Base-by-base conservation (phyloP, 768 basidiomycete genomes). In the Collybia mongolica region DNA sequence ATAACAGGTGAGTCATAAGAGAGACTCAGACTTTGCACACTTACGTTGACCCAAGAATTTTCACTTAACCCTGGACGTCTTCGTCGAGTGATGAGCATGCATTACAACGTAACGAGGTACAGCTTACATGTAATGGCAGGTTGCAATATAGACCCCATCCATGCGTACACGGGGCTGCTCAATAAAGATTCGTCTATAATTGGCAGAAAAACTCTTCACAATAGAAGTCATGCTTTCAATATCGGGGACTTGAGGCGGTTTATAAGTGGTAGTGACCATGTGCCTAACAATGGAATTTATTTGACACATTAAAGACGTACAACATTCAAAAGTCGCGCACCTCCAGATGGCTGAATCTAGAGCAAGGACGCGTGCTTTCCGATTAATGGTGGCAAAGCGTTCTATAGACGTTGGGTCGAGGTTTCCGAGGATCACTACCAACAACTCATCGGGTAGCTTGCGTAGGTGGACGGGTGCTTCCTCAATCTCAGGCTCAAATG, bases 131-230 rank as follows among this genome's bases (percentile, higher is more conserved):
- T 91, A 96, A 65, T 93, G 93, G 60, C 93, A 95, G 17, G 90
- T 88, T 18, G 91, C 86, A 45, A 97, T 94, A 64, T 96, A 96
- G 8, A 93, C 84, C 1, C 94, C 94, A 53, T 96, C 94, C 54
- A 87, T 64, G 35, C 94, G 83, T 42, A 96, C 65, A 41, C 94
- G 80, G 12, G 93, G 92, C 50, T 92, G 88, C 65, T 93, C 88
- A 38, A 96, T 80, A 64, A 81, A 91, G 7, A 89, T 69, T 17
- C 83, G 84, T 35, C 94, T 80, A 68, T 83, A 93, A 63, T 91
- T 82, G 43, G 71, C 76, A 42, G 66, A 62, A 63, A 82, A 84
- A n/a, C 66, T 68, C 18, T 75, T 66, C 11, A 83, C 69, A 19
- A 90, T 71, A 1, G 71, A 61, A 40, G 72, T 61, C 50, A 88